Conservation (phyloP, 2,329 filamentous ascomycete genomes). For the Monosporascus sp. region DNA sequence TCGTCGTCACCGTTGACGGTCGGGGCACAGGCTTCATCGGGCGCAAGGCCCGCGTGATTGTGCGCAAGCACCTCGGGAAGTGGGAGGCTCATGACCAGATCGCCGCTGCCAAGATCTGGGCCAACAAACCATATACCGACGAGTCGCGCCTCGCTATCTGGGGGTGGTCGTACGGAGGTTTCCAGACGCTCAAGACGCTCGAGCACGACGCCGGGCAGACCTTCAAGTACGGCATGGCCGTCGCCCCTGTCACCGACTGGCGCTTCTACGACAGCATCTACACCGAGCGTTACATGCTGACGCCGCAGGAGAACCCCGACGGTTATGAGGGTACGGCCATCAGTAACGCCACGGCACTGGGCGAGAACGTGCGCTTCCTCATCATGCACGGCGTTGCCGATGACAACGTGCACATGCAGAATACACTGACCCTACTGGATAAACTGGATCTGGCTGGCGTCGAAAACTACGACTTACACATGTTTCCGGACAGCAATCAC, state of each 20-base stretch:
- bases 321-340: slow-evolving; percentile 77
- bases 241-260: slow-evolving; percentile 98
- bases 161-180: slow-evolving; percentile 98
- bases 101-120: slow-evolving; percentile 79
- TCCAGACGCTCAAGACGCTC: slow-evolving; percentile 89
- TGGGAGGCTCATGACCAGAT: slow-evolving; percentile 91
- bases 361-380: slow-evolving; percentile 77
- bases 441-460: slow-evolving; percentile 74
- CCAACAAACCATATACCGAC: slow-evolving; percentile 77
- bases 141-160: slow-evolving; percentile 80
- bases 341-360: slow-evolving; percentile 66
- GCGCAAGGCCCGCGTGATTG: slow-evolving; percentile 72
- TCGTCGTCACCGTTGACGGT: slow-evolving; percentile 92
- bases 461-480: slow-evolving; percentile 93
- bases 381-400: slow-evolving; percentile 96
- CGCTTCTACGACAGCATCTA: slow-evolving; percentile 91
- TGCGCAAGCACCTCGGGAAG: slow-evolving; percentile 78
- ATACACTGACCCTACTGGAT: slow-evolving; percentile 82
- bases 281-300: slow-evolving; percentile 96
- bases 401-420: slow-evolving; percentile 97
- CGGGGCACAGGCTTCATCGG: slow-evolving; percentile 89
- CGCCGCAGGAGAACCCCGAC: slow-evolving; percentile 70
- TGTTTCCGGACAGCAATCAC: slow-evolving; percentile 96
- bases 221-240: slow-evolving; percentile 96
- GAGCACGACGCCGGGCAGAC: slow-evolving; percentile 85